Evolutionary conservation across 352 stramenopile genomes (phyloP).

Genomic region (Blastocystis sp.): DNA sequence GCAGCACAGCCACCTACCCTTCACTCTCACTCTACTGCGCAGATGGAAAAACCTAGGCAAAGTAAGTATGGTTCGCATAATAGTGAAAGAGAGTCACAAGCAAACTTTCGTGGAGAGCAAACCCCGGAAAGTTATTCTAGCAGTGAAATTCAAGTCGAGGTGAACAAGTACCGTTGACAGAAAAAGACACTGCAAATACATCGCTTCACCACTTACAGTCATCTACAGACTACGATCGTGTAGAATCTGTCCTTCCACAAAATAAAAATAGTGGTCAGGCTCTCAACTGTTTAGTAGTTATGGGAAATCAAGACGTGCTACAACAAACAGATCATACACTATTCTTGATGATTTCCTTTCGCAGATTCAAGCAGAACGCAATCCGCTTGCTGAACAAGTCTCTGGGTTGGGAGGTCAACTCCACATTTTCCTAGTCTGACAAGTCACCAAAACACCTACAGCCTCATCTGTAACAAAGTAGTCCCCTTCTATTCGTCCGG

Average conservation of each 20-base stretch:
- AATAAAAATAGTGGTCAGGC: background rate
- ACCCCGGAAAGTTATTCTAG: background rate
- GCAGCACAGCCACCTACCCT: background rate
- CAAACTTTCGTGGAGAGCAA: constrained; percentile 42
- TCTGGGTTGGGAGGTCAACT: background rate
- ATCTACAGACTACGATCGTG: background rate
- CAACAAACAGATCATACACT: constrained; percentile 57
- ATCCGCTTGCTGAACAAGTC: constrained; percentile 42
- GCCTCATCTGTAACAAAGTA: constrained; percentile 14
- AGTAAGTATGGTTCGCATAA: constrained; percentile 19
- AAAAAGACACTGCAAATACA: background rate
- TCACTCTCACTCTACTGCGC: background rate
- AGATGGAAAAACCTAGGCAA: background rate
- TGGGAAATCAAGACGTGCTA: background rate
- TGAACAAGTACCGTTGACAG: constrained; percentile 5
- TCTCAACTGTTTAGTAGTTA: background rate
- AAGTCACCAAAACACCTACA: background rate
- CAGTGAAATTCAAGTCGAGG: background rate
- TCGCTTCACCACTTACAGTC: background rate
- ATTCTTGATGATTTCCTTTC: constrained; percentile 55
- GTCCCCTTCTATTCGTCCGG: constrained; percentile 7
- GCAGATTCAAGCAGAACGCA: constrained; percentile 22
- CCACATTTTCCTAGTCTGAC: background rate
- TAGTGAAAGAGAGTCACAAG: constrained; percentile 58
- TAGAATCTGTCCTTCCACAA: background rate